Evolutionary conservation across 352 stramenopile species (phyloP), one percentile per base, ranked within the genome.

Genomic region (Globisporangium canariense): DNA sequence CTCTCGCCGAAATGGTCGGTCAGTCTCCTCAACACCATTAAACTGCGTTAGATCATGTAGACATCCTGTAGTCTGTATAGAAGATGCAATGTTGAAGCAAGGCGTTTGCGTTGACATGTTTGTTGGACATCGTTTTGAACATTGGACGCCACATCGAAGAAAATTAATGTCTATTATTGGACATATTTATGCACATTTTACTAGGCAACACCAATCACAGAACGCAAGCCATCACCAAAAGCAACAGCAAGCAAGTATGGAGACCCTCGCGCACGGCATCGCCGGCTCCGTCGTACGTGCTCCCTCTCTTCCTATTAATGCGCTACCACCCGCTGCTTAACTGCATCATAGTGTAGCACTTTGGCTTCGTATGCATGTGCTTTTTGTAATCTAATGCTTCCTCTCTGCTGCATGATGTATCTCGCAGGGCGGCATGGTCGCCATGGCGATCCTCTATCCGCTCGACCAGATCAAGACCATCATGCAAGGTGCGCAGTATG

Each of bases 401-500:
- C 14, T 20, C 22, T 25, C 7, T 40, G 4, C 47, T 34, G 47
- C 47, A 30, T 28, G 25, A 28, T 28, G 25, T 28, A n/a, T 53
- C 47, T 3, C 14, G 22, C 59, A 90, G 70, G 86, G 83, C 13
- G 78, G 79, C 59, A 86, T 88, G 65, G 62, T 95, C 28, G 84
- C 86, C 63, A 90, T 95, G 79, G 83, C 70, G 34, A 69, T 92
- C 47, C 71, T 93, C 58, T 95, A 95, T 54, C 86, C 86, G 58
- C 79, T 95, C 50, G 86, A 95, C 74, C 84, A 95, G 75, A 89
- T 95, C 66, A 88, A 91, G 67, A 89, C 83, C 47, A 87, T 93
- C 66, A 86, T 93, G 70, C 86, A 95, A 77, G 86, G 88, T 76
- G n/a, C n/a, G 14, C 20, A 2, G 56, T 20, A 25, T 41, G n/a